Base-by-base conservation (phyloP, 2,329 filamentous ascomycete species). In the Stachybotrys echinatus region DNA sequence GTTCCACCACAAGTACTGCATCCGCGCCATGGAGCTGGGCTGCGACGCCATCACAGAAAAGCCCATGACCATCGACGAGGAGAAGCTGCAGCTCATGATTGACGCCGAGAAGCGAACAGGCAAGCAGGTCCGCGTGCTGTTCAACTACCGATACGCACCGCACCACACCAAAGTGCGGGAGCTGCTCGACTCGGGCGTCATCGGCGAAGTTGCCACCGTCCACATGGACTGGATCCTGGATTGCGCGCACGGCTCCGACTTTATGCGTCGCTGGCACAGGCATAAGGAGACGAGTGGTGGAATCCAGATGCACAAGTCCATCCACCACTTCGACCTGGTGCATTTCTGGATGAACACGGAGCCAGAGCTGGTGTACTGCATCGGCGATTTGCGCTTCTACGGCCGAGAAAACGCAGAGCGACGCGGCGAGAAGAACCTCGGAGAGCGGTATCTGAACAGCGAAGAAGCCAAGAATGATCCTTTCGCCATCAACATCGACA, bases 191-290 rank as follows among this genome's bases (percentile, higher is more conserved):
- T 69, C 69, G 1, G 72, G 71, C 1, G 70, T 68, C 0, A 76
- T 78, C 42, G 74, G 75, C 2, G 60, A 65, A 23, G 66, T 77
- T 4, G 65, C 70, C 22, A 71, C 66, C 1, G 70, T 77, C 19
- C 74, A 76, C 50, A 75, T 77, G 44, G 74, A 77, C 54, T 77
- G 74, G 74, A 65, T 76, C 54, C 67, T 77, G 31, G 74, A 77
- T 53, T 74, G 71, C 5, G 67, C 68, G 19, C 74, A 77, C 52
- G 74, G 74, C 0, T 71, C 73, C 0, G 74, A 77, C 54, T 76
- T 74, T 54, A 74, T 76, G 56, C 71, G 74, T 5, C 72, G 74
- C 21, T 77, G 74, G 74, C 74, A 77, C 52, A 70, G 74, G 18
- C 70, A 76, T 49, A 75, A 74, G 59, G 62, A 66, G 19, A 77